Percentiles rank a stretch among this genome's conserved stretches.
phyloP scores from a whole-genome alignment of 176 grass and related monocot species.

The Puya raimondii region DNA sequence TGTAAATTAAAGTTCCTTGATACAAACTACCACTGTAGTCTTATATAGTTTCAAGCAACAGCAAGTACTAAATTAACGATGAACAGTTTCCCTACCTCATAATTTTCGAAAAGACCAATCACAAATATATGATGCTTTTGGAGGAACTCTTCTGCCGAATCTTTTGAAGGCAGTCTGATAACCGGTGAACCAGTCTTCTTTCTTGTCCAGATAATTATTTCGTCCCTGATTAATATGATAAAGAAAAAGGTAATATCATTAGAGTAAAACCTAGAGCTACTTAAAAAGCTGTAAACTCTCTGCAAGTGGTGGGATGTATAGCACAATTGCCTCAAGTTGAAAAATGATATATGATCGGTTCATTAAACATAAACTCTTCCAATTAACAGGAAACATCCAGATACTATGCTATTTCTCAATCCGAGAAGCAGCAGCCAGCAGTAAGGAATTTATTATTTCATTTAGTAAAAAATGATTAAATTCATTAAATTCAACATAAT shows the following conservation, averaged over 20 bases:
- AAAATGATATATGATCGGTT: neutral
- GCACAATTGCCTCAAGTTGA: neutral
- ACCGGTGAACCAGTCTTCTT: constrained; percentile 80
- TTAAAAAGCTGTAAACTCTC: neutral
- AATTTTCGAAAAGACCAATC: constrained; percentile 65
- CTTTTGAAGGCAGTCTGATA: constrained; percentile 48
- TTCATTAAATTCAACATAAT: too few relatives aligned
- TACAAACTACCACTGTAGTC: too few relatives aligned
- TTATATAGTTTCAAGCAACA: neutral
- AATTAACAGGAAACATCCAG: neutral
- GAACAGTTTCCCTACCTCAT: constrained; percentile 40
- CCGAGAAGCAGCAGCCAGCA: too few relatives aligned
- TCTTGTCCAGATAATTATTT: constrained; percentile 85
- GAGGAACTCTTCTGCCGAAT: constrained; percentile 58
- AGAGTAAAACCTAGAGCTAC: neutral
- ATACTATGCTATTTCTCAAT: neutral
- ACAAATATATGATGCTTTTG: constrained; percentile 51
- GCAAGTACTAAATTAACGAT: neutral
- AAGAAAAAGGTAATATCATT: neutral
- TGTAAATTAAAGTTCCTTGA: too few relatives aligned
- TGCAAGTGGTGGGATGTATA: neutral
- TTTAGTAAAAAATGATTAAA: too few relatives aligned
- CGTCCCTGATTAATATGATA: constrained; percentile 39
- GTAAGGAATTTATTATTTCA: too few relatives aligned
- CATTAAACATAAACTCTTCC: neutral